A percentile compares a stretch with the other conserved stretches of the same genome.
Conservation (phyloP, 2,329 filamentous ascomycete species). For the Decorospora gaudefroyi region DNA sequence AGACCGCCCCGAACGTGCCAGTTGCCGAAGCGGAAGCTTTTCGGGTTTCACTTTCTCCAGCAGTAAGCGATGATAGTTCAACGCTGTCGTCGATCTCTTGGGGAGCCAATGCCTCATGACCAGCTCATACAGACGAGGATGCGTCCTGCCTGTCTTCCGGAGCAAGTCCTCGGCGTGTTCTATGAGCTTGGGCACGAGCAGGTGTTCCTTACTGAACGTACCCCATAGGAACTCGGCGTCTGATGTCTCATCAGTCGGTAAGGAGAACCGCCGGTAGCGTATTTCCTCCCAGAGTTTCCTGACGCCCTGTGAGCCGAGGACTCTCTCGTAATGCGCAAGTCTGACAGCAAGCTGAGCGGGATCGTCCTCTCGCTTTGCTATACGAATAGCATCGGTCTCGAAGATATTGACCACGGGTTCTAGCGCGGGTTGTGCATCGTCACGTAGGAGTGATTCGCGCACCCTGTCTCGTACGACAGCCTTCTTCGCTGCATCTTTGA, state of each 20-base stretch:
- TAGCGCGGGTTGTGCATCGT: slow-evolving; percentile 6
- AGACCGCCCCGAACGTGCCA: slow-evolving; percentile 18
- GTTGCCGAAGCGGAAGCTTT: slow-evolving; percentile 30
- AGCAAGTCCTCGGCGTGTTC: slow-evolving; percentile 51
- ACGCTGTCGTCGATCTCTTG: slow-evolving; percentile 21
- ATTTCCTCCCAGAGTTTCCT: slow-evolving; percentile 51
- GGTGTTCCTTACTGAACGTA: slow-evolving; percentile 48
- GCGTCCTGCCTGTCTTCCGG: slow-evolving; percentile 42
- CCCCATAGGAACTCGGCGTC: slow-evolving; percentile 53
- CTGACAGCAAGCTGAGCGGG: slow-evolving; percentile 46
- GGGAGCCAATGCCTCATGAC: slow-evolving; percentile 51
- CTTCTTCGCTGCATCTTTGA: slow-evolving; percentile 9
- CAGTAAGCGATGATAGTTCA: slow-evolving; percentile 35
- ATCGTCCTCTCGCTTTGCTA: slow-evolving; percentile 1
- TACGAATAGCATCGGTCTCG: slow-evolving; percentile 1
- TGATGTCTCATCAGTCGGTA: slow-evolving; percentile 48
- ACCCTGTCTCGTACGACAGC: slow-evolving; percentile 13
- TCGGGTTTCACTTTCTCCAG: slow-evolving; percentile 30
- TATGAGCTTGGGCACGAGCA: slow-evolving; percentile 46
- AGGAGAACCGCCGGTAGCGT: slow-evolving; percentile 43
- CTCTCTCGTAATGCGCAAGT: slow-evolving; percentile 49
- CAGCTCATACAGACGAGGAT: slow-evolving; percentile 50
- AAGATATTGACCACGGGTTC: slow-evolving; percentile 1
- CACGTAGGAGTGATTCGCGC: slow-evolving; percentile 14
- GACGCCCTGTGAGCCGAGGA: slow-evolving; percentile 50